Evolutionary conservation across 2,329 filamentous ascomycete genomes (phyloP).

Genomic region (Pseudogymnoascus sp.): DNA sequence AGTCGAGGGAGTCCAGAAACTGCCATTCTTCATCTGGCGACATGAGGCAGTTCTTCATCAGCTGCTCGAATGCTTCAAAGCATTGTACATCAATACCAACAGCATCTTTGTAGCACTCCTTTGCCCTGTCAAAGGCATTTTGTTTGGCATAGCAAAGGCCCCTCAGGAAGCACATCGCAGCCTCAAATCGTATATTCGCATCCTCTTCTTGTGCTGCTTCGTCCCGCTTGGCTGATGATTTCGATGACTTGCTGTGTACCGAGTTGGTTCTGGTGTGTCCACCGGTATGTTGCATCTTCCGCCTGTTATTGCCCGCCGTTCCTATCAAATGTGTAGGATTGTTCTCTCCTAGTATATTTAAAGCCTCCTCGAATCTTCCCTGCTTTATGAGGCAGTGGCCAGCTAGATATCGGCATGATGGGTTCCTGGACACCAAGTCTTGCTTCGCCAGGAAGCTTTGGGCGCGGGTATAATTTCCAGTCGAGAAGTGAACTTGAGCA

Average conservation of each 20-base stretch:
- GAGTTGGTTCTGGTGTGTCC: constrained; percentile 42
- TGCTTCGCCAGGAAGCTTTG: constrained; percentile 77
- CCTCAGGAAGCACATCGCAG: constrained; percentile 92
- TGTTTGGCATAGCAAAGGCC: constrained; percentile 94
- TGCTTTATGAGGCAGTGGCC: constrained; percentile 94
- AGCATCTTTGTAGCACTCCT: constrained; percentile 97
- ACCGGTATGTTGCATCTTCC: constrained; percentile 63
- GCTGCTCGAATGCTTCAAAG: constrained; percentile 94
- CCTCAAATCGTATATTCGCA: constrained; percentile 77
- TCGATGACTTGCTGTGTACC: constrained; percentile 35
- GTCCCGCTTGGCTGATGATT: constrained; percentile 22
- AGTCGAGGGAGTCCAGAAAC: constrained; percentile 69
- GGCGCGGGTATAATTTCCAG: constrained; percentile 88
- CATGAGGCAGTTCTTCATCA: constrained; percentile 95
- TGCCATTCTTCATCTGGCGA: constrained; percentile 63
- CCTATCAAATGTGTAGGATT: constrained; percentile 85
- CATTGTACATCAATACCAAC: constrained; percentile 96
- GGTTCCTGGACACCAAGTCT: constrained; percentile 71
- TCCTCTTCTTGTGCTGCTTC: constrained; percentile 50
- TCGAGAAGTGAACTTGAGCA: constrained; percentile 94
- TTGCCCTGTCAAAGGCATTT: constrained; percentile 93
- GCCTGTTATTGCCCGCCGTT: constrained; percentile 51
- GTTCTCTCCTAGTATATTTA: constrained; percentile 78
- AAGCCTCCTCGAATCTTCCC: constrained; percentile 78
- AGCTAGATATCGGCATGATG: constrained; percentile 85